Evolutionary conservation across 2,329 filamentous ascomycete species (phyloP).

Genomic region (Xylariaceae sp.): DNA sequence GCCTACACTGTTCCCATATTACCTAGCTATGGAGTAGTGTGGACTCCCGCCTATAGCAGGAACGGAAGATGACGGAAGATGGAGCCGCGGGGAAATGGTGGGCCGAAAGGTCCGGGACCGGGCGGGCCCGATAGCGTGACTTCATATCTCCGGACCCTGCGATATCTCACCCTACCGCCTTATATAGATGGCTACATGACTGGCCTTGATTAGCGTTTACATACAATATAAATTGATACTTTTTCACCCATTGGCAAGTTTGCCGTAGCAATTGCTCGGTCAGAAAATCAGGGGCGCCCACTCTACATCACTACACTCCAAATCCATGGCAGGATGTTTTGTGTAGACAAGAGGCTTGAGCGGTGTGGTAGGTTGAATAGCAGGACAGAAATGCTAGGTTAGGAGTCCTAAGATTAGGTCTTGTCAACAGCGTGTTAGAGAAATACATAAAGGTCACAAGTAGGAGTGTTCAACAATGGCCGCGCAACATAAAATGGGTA

Average conservation of each 20-base stretch:
- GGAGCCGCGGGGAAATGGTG: not conserved
- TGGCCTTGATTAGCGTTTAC: too few relatives aligned
- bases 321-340: too few relatives aligned
- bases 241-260: too few relatives aligned
- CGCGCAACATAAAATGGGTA: slow-evolving; percentile 9
- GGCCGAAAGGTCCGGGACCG: not conserved
- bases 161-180: too few relatives aligned
- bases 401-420: not conserved
- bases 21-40: not conserved
- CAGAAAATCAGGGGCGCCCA: too few relatives aligned
- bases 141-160: not conserved
- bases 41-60: not conserved
- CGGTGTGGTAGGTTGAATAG: too few relatives aligned
- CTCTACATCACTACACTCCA: too few relatives aligned
- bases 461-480: not conserved
- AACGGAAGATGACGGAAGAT: not conserved
- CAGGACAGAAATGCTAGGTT: too few relatives aligned
- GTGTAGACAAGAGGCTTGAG: too few relatives aligned
- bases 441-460: not conserved
- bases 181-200: too few relatives aligned
- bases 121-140: not conserved
- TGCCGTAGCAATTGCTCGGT: too few relatives aligned
- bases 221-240: too few relatives aligned
- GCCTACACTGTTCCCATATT: not conserved
- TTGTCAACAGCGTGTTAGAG: not conserved